phyloP scores from a whole-genome alignment of 805 yeast genomes.

The Yarrowia alimentaria region DNA sequence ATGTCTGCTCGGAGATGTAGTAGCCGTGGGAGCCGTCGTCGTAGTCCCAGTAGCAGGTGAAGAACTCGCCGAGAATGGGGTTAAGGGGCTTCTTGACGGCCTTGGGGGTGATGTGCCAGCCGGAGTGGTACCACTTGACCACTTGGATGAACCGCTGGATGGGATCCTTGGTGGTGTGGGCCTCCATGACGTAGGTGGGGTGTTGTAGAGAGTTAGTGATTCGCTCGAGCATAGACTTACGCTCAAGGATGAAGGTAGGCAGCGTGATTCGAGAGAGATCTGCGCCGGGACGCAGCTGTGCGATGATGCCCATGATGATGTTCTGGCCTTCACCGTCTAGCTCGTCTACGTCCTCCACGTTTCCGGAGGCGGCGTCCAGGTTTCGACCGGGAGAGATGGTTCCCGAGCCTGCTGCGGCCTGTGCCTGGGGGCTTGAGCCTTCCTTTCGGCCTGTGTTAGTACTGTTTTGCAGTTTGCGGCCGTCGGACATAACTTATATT shows the following conservation, averaged over 20 bases:
- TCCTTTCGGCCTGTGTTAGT: slow-evolving; percentile 27
- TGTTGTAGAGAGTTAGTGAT: slow-evolving; percentile 80
- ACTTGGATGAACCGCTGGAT: slow-evolving; percentile 69
- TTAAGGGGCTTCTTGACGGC: slow-evolving; percentile 97
- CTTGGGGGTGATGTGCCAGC: slow-evolving; percentile 98
- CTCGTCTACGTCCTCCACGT: slow-evolving; percentile 70
- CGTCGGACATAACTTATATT: slow-evolving; percentile 2
- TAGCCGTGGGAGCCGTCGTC: slow-evolving; percentile 68
- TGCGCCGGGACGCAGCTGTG: slow-evolving; percentile 89
- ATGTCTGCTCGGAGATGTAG: slow-evolving; percentile 90
- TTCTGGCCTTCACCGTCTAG: slow-evolving; percentile 87
- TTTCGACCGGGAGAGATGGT: slow-evolving; percentile 7
- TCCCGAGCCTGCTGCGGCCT: not conserved
- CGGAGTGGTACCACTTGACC: slow-evolving; percentile 85
- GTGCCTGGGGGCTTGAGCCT: slow-evolving; percentile 19
- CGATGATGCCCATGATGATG: slow-evolving; percentile 78
- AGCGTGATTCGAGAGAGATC: slow-evolving; percentile 88
- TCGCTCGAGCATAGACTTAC: slow-evolving; percentile 94
- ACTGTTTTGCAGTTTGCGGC: no score
- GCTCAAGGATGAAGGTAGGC: slow-evolving; percentile 92
- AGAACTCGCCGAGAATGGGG: slow-evolving; percentile 90
- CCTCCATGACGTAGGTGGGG: slow-evolving; percentile 71
- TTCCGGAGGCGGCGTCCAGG: slow-evolving; percentile 1
- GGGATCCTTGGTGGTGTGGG: slow-evolving; percentile 59
- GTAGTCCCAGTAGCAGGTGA: slow-evolving; percentile 89